Percentiles rank a stretch among this genome's conserved stretches.
phyloP scores from a whole-genome alignment of 2,329 filamentous ascomycete species.

The Aspergillus sp. region DNA sequence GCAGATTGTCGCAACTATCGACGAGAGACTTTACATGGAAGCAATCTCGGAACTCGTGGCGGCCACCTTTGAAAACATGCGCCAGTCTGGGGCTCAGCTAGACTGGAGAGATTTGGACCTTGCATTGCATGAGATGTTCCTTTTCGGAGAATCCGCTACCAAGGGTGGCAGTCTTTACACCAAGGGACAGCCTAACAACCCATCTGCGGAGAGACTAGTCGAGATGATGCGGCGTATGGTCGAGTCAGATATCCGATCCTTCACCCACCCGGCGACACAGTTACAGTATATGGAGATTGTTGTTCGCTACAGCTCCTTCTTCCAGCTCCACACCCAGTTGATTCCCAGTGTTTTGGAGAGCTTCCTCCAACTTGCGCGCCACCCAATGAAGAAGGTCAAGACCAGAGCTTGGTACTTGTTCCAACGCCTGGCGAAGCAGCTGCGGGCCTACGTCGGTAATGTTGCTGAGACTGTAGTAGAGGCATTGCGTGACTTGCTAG shows the following conservation, averaged over 20 bases:
- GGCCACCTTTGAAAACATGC: slow-evolving; percentile 78
- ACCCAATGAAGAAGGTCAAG: slow-evolving; percentile 81
- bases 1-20: slow-evolving; percentile 85
- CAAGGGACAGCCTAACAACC: slow-evolving; percentile 77
- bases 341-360: slow-evolving; percentile 87
- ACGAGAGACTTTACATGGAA: slow-evolving; percentile 85
- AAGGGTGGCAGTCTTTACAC: slow-evolving; percentile 81
- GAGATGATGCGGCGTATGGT: slow-evolving; percentile 97
- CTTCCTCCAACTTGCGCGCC: slow-evolving; percentile 88
- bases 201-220: slow-evolving; percentile 77
- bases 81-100: slow-evolving; percentile 70
- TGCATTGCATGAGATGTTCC: slow-evolving; percentile 89
- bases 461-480: slow-evolving; percentile 89
- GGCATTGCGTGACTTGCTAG: slow-evolving; percentile 81
- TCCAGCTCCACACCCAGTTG: slow-evolving; percentile 77
- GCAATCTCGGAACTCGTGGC: slow-evolving; percentile 85
- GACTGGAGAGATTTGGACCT: slow-evolving; percentile 96
- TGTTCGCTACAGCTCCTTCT: slow-evolving; percentile 89
- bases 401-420: slow-evolving; percentile 97
- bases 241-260: slow-evolving; percentile 81
- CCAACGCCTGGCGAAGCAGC: slow-evolving; percentile 84
- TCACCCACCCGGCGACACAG: slow-evolving; percentile 86
- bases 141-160: slow-evolving; percentile 93
- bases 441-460: slow-evolving; percentile 80
- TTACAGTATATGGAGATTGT: slow-evolving; percentile 99